These are phyloP conservation scores for Gastrolobium villosum DNA, from an alignment of 306 rosid species.

Conservation along the genomic window DNA sequence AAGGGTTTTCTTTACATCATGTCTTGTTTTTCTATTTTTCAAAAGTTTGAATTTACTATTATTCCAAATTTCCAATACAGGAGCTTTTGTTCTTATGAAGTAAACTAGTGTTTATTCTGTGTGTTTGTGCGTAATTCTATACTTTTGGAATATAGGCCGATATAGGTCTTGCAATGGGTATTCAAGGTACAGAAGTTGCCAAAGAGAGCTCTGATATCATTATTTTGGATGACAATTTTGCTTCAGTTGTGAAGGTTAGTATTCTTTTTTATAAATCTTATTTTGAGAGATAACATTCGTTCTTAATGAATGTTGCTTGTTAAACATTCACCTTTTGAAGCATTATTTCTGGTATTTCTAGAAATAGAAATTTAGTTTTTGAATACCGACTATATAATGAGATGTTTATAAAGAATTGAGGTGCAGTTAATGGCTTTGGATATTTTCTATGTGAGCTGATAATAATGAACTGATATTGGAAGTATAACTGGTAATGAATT, in stretches of 20 bases:
- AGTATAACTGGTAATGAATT: conserved; percentile 1
- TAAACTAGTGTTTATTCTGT: conserved; percentile 8
- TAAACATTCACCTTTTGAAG: conserved; percentile 28
- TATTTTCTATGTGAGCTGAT: conserved; percentile 5
- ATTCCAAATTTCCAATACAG: neutral
- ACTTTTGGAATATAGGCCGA: conserved; percentile 70
- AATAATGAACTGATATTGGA: conserved; percentile 14
- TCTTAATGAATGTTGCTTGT: conserved; percentile 9
- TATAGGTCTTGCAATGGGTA: conserved; percentile 97
- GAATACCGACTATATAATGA: neutral
- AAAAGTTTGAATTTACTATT: conserved; percentile 9
- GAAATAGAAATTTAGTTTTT: conserved; percentile 20
- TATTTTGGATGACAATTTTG: conserved; percentile 93
- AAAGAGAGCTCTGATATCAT: conserved; percentile 96
- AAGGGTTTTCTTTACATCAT: neutral
- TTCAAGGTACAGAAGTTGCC: conserved; percentile 92
- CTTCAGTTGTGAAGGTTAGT: conserved; percentile 87
- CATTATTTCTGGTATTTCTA: conserved; percentile 18
- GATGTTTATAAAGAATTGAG: conserved; percentile 20
- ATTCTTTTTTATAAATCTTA: neutral
- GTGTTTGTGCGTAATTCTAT: conserved; percentile 31
- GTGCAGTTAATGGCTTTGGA: neutral
- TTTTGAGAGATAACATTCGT: conserved; percentile 11
- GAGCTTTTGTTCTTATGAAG: neutral
- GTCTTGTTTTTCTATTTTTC: neutral